Conservation (phyloP, 2,329 filamentous ascomycete species). For the Fusarium mexicanum region DNA sequence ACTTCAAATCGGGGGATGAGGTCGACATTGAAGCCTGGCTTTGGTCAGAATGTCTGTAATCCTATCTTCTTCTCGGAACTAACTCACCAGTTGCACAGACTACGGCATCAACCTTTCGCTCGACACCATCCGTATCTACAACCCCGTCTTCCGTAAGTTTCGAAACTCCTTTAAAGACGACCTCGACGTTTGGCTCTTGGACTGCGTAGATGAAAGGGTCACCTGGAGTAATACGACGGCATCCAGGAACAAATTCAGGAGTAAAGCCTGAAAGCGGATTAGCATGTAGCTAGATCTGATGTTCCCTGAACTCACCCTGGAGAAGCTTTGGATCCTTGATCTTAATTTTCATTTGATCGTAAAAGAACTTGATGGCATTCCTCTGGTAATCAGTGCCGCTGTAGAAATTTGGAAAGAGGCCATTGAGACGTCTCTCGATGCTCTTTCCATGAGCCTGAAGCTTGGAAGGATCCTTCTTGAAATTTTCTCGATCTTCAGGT, state of each 20-base stretch:
- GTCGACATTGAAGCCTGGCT: neutral
- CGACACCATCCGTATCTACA: neutral
- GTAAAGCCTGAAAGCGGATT: neutral
- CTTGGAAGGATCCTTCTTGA: neutral
- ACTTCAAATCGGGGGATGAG: neutral
- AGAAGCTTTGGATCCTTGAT: neutral
- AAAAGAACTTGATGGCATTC: neutral
- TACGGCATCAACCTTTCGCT: neutral
- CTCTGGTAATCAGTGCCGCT: neutral
- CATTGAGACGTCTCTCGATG: neutral
- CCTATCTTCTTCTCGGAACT: accelerated
- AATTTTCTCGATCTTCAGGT: neutral
- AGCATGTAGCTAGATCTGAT: accelerated
- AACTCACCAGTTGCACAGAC: neutral
- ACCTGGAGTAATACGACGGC: neutral
- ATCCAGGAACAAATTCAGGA: neutral
- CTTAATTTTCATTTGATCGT: neutral
- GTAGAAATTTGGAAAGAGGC: neutral
- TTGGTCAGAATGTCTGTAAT: accelerated
- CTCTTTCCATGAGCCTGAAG: neutral
- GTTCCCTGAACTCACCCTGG: accelerated
- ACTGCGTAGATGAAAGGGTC: neutral
- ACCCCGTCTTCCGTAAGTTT: neutral
- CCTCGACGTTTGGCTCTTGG: neutral
- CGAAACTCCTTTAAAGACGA: neutral